Conservation (phyloP, 306 rosid species). For the Bauhinia variegata region DNA sequence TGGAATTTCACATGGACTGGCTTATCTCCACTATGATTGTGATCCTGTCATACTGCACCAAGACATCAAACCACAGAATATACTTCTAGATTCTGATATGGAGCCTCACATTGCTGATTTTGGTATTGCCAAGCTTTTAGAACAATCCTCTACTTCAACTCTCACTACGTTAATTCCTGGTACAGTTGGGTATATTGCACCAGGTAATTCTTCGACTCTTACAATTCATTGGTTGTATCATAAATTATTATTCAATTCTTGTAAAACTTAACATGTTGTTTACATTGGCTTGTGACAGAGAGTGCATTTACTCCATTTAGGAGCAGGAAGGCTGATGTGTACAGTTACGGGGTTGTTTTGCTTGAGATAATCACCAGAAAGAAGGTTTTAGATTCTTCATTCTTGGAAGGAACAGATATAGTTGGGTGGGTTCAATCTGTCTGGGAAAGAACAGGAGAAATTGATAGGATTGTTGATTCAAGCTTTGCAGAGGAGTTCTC, state of each 20-base stretch:
- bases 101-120: slow-evolving; percentile 61
- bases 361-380: slow-evolving; percentile 61
- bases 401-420: slow-evolving; percentile 42
- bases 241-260: background rate
- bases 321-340: slow-evolving; percentile 55
- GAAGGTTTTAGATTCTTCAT: slow-evolving; percentile 50
- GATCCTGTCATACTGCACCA: slow-evolving; percentile 58
- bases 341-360: slow-evolving; percentile 62
- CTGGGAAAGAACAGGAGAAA: slow-evolving; percentile 43
- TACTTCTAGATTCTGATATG: slow-evolving; percentile 66
- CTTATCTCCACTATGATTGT: slow-evolving; percentile 60
- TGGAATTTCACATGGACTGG: slow-evolving; percentile 60
- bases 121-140: slow-evolving; percentile 61
- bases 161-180: slow-evolving; percentile 45
- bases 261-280: background rate
- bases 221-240: background rate
- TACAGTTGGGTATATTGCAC: slow-evolving; percentile 61
- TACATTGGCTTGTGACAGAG: slow-evolving; percentile 38
- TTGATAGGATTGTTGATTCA: slow-evolving; percentile 47
- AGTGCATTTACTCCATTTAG: slow-evolving; percentile 45
- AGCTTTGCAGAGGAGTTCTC: slow-evolving; percentile 43
- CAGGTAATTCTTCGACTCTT: slow-evolving; percentile 41
- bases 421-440: slow-evolving; percentile 45
- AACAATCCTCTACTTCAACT: slow-evolving; percentile 39
- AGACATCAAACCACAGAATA: slow-evolving; percentile 63